Evolutionary conservation across 805 yeast genomes (phyloP), one percentile per base, ranked within the genome.

Genomic region (Candida rishiriensis): DNA sequence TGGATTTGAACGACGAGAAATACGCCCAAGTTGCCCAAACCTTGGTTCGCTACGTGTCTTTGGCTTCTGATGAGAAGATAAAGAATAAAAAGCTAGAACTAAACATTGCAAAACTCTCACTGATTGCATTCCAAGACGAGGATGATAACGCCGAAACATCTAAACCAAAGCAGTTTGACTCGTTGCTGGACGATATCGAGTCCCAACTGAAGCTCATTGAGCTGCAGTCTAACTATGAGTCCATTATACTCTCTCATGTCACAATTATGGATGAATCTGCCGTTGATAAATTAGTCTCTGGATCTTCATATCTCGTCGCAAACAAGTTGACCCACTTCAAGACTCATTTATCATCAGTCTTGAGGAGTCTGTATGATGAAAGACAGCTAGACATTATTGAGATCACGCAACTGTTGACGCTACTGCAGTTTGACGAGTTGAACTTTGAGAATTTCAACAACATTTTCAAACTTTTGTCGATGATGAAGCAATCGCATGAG

Each of bases 101-200:
- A 47, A 83, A 88, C 44, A 63, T 88, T 40, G 90, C 95, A 2
- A 88, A 88, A 60, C 63, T 89, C 17, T 65, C 87, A 2, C 69
- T 78, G 1, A 56, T 85, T 15, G 81, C 81, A 0, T 59, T 71
- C 1, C 56, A 59, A 34, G 28, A 39, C 3, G 47, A 44, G 4
- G 33, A 46, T 16, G 56, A 51, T 5, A n/a, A n/a, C n/a, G n/a
- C n/a, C n/a, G n/a, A 7, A 21, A 7, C 26, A 21, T 21, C 26
- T 7, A 21, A 7, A 21, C 26, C 26, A 21, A 53, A 48, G 6
- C 47, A 46, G n/a, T 38, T 48, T 49, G 37, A 54, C 3, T 65
- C 62, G 2, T 41, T 62, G 3, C 42, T 79, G 9, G 58, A 56
- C 14, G 72, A 71, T 9, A 72, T 84, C 29, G 83, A 83, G 50